Evolutionary conservation across 306 rosid genomes (phyloP), one percentile per base, ranked within the genome.

Genomic region (Lathyrus aphaca): DNA sequence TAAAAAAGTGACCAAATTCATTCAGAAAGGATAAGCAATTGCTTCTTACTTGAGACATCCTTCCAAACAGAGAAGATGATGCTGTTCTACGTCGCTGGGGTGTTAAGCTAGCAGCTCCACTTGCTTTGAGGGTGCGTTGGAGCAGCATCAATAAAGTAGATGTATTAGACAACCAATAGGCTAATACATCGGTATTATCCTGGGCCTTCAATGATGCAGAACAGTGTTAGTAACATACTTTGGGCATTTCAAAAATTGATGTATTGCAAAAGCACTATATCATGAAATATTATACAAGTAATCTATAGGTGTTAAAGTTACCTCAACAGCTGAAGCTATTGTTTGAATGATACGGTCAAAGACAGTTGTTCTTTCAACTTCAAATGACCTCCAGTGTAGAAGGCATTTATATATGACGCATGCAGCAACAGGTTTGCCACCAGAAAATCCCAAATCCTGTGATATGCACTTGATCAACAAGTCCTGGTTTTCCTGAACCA

Each of bases 371-470:
- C 99, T 84, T 82, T 95, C 99, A 61, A 95, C 99, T 91, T 95
- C 99, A 78, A 91, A 95, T 56, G 99, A 95, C 76, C 99, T 84
- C 99, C 99, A 95, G 71, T 95, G 97, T 77, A 91, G 96, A 83
- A 95, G 99, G 76, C 99, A 91, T 88, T 91, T 95, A 77, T 91
- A 95, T 81, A 91, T 82, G 75, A 95, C 82, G 79, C 96, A 87
- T 49, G 99, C 99, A 74, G 99, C 97, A 71, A 89, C 58, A 59
- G 99, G 99, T 78, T 88, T 95, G 48, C 96, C 96, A 73, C 89
- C 95, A 45, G 94, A 86, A 80, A 95, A 95, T 79, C 99, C 99
- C 88, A 95, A 82, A 89, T 95, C 96, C 75, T 91, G 95, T 64
- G 99, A 73, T 82, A 91, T 86, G 65, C 96, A 86, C 72, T 82